These are phyloP conservation scores for Dendrobium catenatum DNA, from an alignment of 106 monocot species.

Conservation along the genomic window DNA sequence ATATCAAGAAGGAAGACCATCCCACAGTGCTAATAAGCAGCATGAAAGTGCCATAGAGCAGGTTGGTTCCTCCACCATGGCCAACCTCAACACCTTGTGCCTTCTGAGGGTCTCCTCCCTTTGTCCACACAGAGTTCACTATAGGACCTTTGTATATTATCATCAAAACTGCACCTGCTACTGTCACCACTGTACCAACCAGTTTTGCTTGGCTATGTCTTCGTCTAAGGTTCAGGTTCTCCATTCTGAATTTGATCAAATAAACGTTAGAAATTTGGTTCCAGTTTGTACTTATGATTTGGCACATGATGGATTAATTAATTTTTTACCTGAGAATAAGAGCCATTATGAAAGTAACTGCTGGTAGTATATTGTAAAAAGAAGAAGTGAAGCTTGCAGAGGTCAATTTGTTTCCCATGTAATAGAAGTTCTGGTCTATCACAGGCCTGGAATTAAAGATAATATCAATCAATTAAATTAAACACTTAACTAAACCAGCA, in stretches of 20 bases:
- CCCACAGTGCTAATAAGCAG: slow-evolving; percentile 4
- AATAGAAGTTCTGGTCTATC: slow-evolving; percentile 85
- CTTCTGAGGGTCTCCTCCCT: background rate
- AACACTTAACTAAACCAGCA: background rate
- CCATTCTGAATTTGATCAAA: slow-evolving; percentile 27
- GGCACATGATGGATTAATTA: too few relatives aligned
- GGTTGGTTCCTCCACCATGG: slow-evolving; percentile 13
- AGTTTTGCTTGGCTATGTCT: slow-evolving; percentile 46
- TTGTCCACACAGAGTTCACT: slow-evolving; percentile 33
- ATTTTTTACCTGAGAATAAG: slow-evolving; percentile 35
- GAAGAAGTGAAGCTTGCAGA: slow-evolving; percentile 62
- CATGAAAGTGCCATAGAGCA: slow-evolving; percentile 49
- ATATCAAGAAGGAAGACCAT: slow-evolving; percentile 1
- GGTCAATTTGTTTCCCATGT: slow-evolving; percentile 59
- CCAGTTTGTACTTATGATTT: background rate
- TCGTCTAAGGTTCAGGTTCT: slow-evolving; percentile 46
- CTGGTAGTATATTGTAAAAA: slow-evolving; percentile 67
- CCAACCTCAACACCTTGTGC: background rate
- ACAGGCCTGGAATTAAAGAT: slow-evolving; percentile 44
- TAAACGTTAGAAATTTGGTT: background rate
- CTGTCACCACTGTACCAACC: slow-evolving; percentile 34
- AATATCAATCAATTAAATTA: background rate
- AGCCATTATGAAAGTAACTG: slow-evolving; percentile 72
- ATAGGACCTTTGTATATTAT: slow-evolving; percentile 57
- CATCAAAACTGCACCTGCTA: slow-evolving; percentile 50